phyloP scores from a whole-genome alignment of 225 moss, liverwort and hornwort genomes.

The Anthoceros angustus region DNA sequence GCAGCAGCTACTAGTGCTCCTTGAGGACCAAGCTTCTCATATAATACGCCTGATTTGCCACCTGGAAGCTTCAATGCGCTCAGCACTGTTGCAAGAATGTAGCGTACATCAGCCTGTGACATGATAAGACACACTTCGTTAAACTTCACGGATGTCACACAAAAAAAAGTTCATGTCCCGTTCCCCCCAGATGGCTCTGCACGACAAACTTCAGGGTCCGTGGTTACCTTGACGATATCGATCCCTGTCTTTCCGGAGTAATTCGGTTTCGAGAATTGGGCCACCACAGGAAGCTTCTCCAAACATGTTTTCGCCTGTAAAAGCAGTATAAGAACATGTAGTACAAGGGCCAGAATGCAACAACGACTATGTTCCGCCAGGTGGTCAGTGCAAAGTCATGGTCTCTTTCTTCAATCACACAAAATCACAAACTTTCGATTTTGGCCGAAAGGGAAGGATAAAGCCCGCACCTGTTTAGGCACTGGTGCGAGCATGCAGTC shows the following conservation, averaged over 20 bases:
- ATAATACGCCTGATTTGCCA: conserved; percentile 30
- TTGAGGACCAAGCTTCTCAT: conserved; percentile 17
- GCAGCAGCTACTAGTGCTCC: conserved; percentile 50
- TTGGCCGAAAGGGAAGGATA: no score
- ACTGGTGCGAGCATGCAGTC: conserved; percentile 87
- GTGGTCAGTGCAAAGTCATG: no score
- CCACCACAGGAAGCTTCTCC: conserved; percentile 56
- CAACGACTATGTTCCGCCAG: not conserved
- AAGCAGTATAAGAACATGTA: conserved; percentile 13
- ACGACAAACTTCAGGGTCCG: not conserved
- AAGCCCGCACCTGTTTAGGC: conserved; percentile 40
- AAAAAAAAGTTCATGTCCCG: not conserved
- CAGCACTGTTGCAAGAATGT: conserved; percentile 39
- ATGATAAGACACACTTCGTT: not conserved
- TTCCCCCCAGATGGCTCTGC: not conserved
- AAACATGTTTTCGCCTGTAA: conserved; percentile 57
- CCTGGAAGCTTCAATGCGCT: conserved; percentile 60
- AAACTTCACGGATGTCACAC: not conserved
- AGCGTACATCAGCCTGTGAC: conserved; percentile 68
- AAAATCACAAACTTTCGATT: not conserved
- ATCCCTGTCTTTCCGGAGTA: conserved; percentile 59
- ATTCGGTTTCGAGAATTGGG: conserved; percentile 59
- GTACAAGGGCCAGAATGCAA: not conserved
- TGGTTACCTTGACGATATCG: conserved; percentile 50
- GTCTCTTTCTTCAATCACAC: not conserved